These are phyloP conservation scores for Furcasterigmium furcatum DNA, from an alignment of 2,329 filamentous ascomycete genomes.

Conservation along the genomic window DNA sequence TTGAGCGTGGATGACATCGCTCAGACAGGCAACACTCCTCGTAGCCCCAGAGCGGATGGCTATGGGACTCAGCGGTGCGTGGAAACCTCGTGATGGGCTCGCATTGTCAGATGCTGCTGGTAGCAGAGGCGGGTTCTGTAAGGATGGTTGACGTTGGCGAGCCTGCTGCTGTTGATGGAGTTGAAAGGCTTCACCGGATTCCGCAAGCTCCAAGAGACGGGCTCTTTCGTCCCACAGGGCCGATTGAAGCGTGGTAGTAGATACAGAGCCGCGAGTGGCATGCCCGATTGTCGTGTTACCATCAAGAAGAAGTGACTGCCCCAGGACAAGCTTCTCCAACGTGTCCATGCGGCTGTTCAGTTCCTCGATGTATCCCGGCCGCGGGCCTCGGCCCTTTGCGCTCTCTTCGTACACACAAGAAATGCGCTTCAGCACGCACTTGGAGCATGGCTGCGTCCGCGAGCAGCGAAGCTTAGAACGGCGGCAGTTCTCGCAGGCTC, in stretches of 20 bases:
- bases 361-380: constrained; percentile 9
- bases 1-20: neutral
- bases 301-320: constrained; percentile 8
- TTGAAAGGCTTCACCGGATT: too few relatives aligned
- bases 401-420: constrained; percentile 10
- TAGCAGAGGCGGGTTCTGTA: too few relatives aligned
- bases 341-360: constrained; percentile 11
- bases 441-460: constrained; percentile 7
- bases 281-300: neutral
- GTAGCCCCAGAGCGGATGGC: too few relatives aligned
- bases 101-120: too few relatives aligned
- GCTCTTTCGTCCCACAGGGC: neutral
- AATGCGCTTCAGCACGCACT: constrained; percentile 5
- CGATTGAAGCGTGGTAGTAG: neutral
- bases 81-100: too few relatives aligned
- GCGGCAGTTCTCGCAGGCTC: constrained; percentile 9
- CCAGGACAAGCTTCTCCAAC: constrained; percentile 9
- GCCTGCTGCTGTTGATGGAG: too few relatives aligned
- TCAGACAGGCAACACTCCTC: neutral
- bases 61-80: too few relatives aligned
- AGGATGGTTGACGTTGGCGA: too few relatives aligned
- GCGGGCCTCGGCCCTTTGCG: constrained; percentile 6
- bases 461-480: constrained; percentile 12
- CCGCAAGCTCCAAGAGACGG: neutral
- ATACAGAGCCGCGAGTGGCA: too few relatives aligned